These are phyloP conservation scores for Citropsis articulata DNA, from an alignment of 345 rosid species.

Conservation along the genomic window DNA sequence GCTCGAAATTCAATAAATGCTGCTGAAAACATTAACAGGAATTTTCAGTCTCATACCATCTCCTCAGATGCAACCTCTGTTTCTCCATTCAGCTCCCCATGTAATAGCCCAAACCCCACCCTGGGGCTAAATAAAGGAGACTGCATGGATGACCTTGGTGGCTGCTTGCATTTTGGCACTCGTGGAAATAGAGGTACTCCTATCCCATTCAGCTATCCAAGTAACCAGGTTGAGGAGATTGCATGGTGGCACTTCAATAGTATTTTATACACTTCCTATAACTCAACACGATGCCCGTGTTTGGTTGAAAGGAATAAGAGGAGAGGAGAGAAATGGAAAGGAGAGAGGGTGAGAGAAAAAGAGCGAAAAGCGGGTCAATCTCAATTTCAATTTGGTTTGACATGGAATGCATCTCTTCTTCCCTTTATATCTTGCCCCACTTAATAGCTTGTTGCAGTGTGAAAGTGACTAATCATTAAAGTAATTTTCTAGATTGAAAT, in stretches of 20 bases:
- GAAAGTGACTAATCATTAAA: background rate
- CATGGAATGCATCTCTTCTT: too few relatives aligned
- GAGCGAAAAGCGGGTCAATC: too few relatives aligned
- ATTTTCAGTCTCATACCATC: slow-evolving; percentile 44
- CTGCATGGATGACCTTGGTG: slow-evolving; percentile 21
- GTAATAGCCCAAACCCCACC: slow-evolving; percentile 36
- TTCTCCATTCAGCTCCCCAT: slow-evolving; percentile 38
- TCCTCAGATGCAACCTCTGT: slow-evolving; percentile 44
- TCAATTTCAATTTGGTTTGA: too few relatives aligned
- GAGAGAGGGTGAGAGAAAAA: too few relatives aligned
- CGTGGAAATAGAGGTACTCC: slow-evolving; percentile 75
- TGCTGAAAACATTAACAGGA: slow-evolving; percentile 46
- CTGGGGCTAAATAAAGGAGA: slow-evolving; percentile 49
- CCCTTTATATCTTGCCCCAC: too few relatives aligned
- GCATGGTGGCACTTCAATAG: background rate
- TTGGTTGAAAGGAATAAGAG: too few relatives aligned
- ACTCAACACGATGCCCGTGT: background rate
- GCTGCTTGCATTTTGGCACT: slow-evolving; percentile 71
- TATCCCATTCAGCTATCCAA: background rate
- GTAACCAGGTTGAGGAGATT: background rate
- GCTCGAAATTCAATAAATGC: slow-evolving; percentile 41
- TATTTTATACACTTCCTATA: background rate
- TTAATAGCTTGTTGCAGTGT: background rate
- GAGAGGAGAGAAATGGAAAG: too few relatives aligned
- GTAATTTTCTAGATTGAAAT: background rate